These are phyloP conservation scores for Dactylonectria macrodidyma DNA, from an alignment of 2,329 filamentous ascomycete species.

Conservation along the genomic window DNA sequence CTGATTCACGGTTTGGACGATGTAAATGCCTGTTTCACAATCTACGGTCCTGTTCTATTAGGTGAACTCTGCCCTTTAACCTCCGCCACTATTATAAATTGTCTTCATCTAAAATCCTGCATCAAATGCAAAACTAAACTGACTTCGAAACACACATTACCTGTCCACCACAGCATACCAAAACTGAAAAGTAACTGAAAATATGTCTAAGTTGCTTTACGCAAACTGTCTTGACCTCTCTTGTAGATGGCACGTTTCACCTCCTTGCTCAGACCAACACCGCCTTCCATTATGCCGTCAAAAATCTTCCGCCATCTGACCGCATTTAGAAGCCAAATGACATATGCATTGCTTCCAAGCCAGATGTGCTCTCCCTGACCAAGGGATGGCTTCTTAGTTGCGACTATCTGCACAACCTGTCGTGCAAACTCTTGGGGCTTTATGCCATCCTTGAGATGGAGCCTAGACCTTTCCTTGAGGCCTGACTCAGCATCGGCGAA, in stretches of 20 bases:
- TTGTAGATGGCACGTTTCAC: not conserved
- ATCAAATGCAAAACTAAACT: too few species aligned
- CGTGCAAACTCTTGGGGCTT: conserved; percentile 23
- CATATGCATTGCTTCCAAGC: conserved; percentile 14
- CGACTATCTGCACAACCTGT: conserved; percentile 7
- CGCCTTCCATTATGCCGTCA: conserved; percentile 8
- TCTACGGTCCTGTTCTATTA: too few species aligned
- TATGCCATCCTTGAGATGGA: conserved; percentile 17
- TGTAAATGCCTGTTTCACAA: too few species aligned
- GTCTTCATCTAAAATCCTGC: too few species aligned
- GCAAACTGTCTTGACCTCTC: conserved; percentile 2
- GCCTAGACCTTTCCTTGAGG: conserved; percentile 9
- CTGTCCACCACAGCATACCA: too few species aligned
- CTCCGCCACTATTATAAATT: too few species aligned
- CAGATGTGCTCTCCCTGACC: conserved; percentile 23
- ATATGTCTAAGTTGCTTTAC: not conserved
- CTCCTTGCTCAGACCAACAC: not conserved
- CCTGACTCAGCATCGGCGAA: conserved; percentile 15
- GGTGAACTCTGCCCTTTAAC: too few species aligned
- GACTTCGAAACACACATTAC: too few species aligned
- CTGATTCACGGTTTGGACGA: too few species aligned
- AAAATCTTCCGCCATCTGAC: conserved; percentile 28
- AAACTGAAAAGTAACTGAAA: too few species aligned
- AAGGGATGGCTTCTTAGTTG: conserved; percentile 1
- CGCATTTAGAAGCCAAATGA: conserved; percentile 22